Percentiles rank a stretch among this genome's conserved stretches.
phyloP scores from a whole-genome alignment of 129 eudicot genomes.

The Flaveria sonorensis region DNA sequence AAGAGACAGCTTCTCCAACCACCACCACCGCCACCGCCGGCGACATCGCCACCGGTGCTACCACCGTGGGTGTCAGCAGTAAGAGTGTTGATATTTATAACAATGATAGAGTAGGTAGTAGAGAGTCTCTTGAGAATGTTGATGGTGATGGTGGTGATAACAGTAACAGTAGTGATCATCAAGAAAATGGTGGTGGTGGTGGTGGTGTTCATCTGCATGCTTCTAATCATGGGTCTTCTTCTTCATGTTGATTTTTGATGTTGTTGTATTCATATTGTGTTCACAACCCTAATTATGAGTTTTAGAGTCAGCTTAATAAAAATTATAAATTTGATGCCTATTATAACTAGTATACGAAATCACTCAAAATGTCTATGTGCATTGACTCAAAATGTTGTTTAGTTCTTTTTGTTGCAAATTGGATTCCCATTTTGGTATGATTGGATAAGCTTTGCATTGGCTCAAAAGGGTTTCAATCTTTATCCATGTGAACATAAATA shows the following conservation, averaged over 20 bases:
- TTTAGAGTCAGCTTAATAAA: slow-evolving; percentile 14
- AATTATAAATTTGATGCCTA: neutral
- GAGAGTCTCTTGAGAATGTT: slow-evolving; percentile 7
- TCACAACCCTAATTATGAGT: slow-evolving; percentile 24
- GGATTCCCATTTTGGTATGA: neutral
- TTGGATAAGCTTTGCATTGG: neutral
- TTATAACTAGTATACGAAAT: too few relatives aligned
- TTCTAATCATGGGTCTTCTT: slow-evolving; percentile 59
- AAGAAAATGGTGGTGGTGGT: slow-evolving; percentile 5
- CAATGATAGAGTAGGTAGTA: slow-evolving; percentile 17
- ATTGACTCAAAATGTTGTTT: too few relatives aligned
- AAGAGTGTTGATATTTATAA: slow-evolving; percentile 1
- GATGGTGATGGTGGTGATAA: slow-evolving; percentile 23
- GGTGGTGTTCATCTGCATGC: slow-evolving; percentile 35
- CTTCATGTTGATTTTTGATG: slow-evolving; percentile 42
- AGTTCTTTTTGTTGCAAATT: neutral
- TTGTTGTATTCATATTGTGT: slow-evolving; percentile 20
- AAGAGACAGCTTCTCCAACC: slow-evolving; percentile 11
- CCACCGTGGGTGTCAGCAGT: neutral
- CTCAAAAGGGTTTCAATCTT: neutral
- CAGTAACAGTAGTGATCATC: slow-evolving; percentile 31
- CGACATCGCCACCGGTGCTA: neutral
- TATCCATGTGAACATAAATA: neutral
- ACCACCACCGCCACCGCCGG: neutral
- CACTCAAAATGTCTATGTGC: too few relatives aligned